Evolutionary conservation across 768 basidiomycete genomes (phyloP).

Genomic region (Trametes cinnabarina): DNA sequence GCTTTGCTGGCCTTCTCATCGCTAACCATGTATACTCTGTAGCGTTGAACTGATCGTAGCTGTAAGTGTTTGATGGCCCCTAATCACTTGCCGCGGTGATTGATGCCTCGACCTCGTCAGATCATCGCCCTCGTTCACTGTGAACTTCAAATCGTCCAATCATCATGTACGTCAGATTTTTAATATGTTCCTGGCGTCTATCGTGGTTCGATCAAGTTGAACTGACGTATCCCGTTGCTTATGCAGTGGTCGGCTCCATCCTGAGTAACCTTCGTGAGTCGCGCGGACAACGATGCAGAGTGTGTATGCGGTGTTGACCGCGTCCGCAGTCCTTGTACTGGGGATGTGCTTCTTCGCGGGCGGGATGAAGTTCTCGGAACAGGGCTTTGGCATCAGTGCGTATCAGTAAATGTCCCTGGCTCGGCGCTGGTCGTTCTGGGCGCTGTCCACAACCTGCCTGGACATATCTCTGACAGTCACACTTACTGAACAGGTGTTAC

Average conservation of each 20-base stretch:
- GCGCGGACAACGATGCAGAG: not conserved
- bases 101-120: conserved; percentile 26
- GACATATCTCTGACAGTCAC: too few species aligned
- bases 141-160: conserved; percentile 44
- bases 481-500: conserved; percentile 42
- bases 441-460: not conserved
- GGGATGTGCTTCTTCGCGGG: conserved; percentile 93
- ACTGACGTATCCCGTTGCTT: not conserved
- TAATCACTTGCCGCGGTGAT: not conserved
- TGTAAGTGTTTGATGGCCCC: conserved; percentile 26
- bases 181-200: not conserved
- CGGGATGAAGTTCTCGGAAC: conserved; percentile 73
- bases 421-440: not conserved
- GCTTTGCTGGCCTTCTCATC: not conserved
- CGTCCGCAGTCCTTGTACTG: conserved; percentile 48
- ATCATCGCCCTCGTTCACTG: conserved; percentile 48
- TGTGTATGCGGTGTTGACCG: not conserved
- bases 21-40: not conserved
- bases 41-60: conserved; percentile 45
- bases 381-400: conserved; percentile 74
- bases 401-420: conserved; percentile 15
- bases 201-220: not conserved
- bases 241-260: conserved; percentile 44
- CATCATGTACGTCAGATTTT: conserved; percentile 35
- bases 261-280: conserved; percentile 43